Base-by-base conservation (phyloP, 495 filamentous ascomycete genomes). In the Annulohypoxylon nitens region DNA sequence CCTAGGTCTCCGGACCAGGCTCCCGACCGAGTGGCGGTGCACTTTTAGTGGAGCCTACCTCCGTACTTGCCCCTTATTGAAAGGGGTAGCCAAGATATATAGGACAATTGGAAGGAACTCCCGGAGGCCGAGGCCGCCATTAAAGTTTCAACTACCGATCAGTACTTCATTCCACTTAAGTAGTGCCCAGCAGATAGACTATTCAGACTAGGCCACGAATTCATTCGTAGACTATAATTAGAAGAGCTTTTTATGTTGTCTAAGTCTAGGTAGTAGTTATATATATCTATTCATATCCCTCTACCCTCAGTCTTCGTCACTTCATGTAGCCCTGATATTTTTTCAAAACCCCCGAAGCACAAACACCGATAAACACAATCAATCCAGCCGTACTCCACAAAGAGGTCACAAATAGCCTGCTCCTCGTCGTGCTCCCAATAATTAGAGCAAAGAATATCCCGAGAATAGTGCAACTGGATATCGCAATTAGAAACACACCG, bases 41-140 rank as follows among this genome's bases (percentile, higher is more conserved):
- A 12, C 3, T 53, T 53, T 53, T 53, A 54, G 30, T 16, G 14
- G 30, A 39, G 11, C 14, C 16, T 1, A 58, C 3, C 30, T 30
- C 30, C 30, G 30, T 30, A 30, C 30, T 30, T 30, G 30, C 30
- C 30, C 30, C 30, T 30, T 30, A 30, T 30, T 30, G 30, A 30
- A 30, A 30, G 30, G 30, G 30, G 30, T 30, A 3, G 3, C 30
- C 30, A 30, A 30, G 3, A 30, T 30, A 30, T 6, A 3, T 30
- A 30, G 16, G 18, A 30, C 26, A 36, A 36, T 16, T 9, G 3
- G 26, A 7, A 16, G 7, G 18, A 8, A 10, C 33, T 36, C 14
- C 26, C 53, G 53, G 53, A 18, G 53, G 53, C 53, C 53, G 53
- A 57, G 53, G 53, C 53, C 53, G 9, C 53, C 26, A 11, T 55